Percentiles rank a stretch among this genome's conserved stretches.
Evolutionary conservation across 495 filamentous ascomycete species (phyloP).

Genomic region (Lepidopterella palustris): DNA sequence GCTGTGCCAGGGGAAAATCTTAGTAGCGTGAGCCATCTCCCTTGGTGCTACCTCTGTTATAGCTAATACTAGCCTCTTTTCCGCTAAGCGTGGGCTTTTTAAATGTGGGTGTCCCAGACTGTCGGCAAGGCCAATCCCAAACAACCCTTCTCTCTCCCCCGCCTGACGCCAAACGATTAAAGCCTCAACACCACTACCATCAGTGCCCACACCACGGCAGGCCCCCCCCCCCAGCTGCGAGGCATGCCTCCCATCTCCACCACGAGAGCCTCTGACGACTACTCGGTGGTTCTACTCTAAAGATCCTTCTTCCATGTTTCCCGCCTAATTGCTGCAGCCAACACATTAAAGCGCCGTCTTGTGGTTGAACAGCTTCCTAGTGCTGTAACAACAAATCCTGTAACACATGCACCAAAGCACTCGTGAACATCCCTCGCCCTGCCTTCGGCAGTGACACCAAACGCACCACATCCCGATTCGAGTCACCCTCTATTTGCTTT

Average conservation of each 20-base stretch:
- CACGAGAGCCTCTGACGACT: no score
- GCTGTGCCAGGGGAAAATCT: no score
- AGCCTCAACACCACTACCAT: neutral
- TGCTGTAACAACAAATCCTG: neutral
- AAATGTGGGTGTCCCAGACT: neutral
- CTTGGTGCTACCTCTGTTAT: no score
- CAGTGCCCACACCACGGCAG: neutral
- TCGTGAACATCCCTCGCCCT: neutral
- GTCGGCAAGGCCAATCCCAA: neutral
- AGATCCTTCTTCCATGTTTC: no score
- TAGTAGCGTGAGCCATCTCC: no score
- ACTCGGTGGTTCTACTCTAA: neutral
- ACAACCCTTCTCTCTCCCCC: neutral
- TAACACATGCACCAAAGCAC: neutral
- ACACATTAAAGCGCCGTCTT: neutral
- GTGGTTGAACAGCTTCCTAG: neutral
- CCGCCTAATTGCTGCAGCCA: neutral
- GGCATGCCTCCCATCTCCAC: no score
- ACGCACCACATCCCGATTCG: neutral
- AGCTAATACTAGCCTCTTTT: no score
- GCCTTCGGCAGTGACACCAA: neutral
- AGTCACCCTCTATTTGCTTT: neutral
- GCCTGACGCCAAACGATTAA: neutral
- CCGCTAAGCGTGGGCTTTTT: no score
- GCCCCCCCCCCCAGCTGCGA: no score